phyloP scores from a whole-genome alignment of 2,329 filamentous ascomycete species.

The Colletotrichum tabaci region DNA sequence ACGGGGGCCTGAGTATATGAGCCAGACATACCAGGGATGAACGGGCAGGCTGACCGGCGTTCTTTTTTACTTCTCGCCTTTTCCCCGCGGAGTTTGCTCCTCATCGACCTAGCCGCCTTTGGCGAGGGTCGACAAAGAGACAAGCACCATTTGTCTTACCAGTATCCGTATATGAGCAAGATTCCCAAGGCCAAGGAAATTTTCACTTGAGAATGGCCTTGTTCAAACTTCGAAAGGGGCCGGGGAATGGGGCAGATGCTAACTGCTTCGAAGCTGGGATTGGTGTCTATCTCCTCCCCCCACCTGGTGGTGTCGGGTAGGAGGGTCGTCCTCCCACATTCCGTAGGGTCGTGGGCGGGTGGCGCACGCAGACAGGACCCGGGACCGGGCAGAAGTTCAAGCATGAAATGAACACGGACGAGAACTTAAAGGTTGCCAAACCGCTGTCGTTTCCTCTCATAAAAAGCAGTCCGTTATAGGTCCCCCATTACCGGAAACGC shows the following conservation, averaged over 20 bases:
- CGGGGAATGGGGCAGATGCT: conserved; percentile 22
- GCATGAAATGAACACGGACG: background rate
- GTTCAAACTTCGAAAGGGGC: conserved; percentile 15
- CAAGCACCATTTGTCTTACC: background rate
- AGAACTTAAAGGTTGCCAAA: conserved; percentile 4
- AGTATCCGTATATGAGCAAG: background rate
- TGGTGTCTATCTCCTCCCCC: conserved; percentile 5
- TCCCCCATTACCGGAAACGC: background rate
- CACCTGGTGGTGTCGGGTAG: conserved; percentile 20
- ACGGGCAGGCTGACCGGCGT: background rate
- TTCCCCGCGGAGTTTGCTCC: background rate
- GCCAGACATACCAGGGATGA: background rate
- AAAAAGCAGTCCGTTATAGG: background rate
- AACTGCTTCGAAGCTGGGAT: conserved; percentile 4
- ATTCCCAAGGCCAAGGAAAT: conserved; percentile 17
- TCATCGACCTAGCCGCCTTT: background rate
- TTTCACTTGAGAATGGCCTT: background rate
- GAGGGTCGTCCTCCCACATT: conserved; percentile 32
- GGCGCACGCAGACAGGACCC: conserved; percentile 5
- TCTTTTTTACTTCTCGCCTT: background rate
- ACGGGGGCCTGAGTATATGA: conserved; percentile 48
- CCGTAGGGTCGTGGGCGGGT: conserved; percentile 3
- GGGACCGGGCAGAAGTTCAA: background rate
- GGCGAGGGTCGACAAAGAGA: no score
- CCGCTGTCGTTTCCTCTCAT: background rate